Conservation (phyloP, 768 basidiomycete genomes). For the Hypholoma sublateritium region DNA sequence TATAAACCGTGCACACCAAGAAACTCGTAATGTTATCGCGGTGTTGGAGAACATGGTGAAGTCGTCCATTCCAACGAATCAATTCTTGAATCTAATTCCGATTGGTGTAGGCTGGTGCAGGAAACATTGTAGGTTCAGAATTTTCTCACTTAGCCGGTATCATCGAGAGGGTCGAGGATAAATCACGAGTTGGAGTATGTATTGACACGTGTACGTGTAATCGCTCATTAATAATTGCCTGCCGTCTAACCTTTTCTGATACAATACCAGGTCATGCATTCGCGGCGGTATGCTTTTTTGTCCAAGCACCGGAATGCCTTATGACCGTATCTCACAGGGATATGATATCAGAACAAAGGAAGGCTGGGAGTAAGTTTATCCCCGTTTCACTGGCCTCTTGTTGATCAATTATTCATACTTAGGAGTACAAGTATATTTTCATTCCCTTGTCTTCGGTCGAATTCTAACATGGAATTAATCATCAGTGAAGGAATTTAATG, state of each 20-base stretch:
- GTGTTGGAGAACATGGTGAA: conserved; percentile 87
- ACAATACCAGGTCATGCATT: conserved; percentile 64
- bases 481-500: conserved; percentile 63
- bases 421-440: conserved; percentile 25
- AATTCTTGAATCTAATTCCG: not conserved
- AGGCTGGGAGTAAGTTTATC: conserved; percentile 63
- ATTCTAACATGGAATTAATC: not conserved
- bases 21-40: conserved; percentile 53
- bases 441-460: not conserved
- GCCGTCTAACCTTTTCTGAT: not conserved
- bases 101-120: conserved; percentile 63
- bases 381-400: not conserved
- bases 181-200: conserved; percentile 76
- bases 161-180: conserved; percentile 70
- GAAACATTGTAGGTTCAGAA: conserved; percentile 73
- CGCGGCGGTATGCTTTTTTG: conserved; percentile 54
- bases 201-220: conserved; percentile 72
- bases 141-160: conserved; percentile 70
- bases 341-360: conserved; percentile 77
- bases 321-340: conserved; percentile 43
- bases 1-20: conserved; percentile 70
- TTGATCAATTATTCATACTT: not conserved
- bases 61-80: not conserved
- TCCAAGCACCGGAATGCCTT: not conserved
- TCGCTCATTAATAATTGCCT: not conserved